Evolutionary conservation across 768 basidiomycete species (phyloP).

Genomic region (Suillus weaverae): DNA sequence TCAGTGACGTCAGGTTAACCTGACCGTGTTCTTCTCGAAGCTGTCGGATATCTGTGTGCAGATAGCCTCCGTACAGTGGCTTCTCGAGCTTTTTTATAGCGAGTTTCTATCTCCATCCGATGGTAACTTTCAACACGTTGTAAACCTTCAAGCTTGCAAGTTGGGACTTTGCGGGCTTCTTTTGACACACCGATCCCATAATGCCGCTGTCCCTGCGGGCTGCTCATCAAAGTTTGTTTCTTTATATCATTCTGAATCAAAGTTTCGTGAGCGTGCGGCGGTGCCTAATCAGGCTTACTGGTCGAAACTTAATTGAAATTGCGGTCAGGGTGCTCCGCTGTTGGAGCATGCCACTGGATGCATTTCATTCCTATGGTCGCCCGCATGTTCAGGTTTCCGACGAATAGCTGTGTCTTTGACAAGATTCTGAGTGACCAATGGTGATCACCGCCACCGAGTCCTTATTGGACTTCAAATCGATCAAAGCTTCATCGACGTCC

Average conservation of each 20-base stretch:
- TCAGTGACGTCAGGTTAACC: neutral
- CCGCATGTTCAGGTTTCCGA: neutral
- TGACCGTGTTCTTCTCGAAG: neutral
- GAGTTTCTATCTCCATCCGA: neutral
- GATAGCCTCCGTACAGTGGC: neutral
- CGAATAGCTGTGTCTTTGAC: neutral
- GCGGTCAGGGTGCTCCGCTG: neutral
- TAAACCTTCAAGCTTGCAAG: neutral
- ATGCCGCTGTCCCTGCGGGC: neutral
- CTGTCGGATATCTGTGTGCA: neutral
- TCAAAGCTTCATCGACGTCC: too few species aligned
- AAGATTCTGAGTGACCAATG: neutral
- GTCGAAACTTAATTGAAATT: neutral
- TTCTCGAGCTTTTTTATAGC: neutral
- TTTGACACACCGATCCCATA: neutral
- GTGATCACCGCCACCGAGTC: neutral
- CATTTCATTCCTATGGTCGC: neutral
- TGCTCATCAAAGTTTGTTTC: neutral
- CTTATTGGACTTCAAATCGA: neutral
- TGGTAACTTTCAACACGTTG: neutral
- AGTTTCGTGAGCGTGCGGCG: neutral
- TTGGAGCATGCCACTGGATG: neutral
- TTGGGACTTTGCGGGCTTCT: neutral
- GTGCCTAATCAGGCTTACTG: neutral
- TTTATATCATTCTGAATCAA: neutral